A percentile compares a stretch with the other conserved stretches of the same genome.
These are phyloP conservation scores for Blastobotrys proliferans DNA, from an alignment of 1,139 yeast species.

Conservation along the genomic window DNA sequence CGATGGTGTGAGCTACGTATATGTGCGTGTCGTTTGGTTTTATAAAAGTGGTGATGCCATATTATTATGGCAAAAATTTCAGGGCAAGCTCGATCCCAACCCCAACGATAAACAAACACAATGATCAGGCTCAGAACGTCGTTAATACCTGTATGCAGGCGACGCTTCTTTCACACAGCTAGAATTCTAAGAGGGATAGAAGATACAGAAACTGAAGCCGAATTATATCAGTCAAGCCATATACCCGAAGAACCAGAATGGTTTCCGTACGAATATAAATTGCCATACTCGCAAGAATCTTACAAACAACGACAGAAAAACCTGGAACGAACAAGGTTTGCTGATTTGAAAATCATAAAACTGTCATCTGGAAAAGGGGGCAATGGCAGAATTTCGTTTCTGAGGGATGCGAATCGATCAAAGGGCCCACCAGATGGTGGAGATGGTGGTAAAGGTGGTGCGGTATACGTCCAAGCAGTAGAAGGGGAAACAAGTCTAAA, in stretches of 20 bases:
- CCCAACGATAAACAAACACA: too few species aligned
- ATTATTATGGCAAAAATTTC: too few species aligned
- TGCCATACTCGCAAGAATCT: conserved; percentile 29
- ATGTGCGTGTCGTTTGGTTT: too few species aligned
- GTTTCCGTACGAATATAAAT: conserved; percentile 22
- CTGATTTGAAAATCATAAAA: conserved; percentile 65
- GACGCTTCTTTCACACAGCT: conserved; percentile 6
- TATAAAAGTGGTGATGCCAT: too few species aligned
- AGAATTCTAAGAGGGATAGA: conserved; percentile 18
- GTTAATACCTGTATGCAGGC: neutral
- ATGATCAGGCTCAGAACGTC: neutral
- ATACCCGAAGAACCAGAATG: conserved; percentile 24
- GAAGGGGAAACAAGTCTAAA: conserved; percentile 61
- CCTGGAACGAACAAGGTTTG: conserved; percentile 26
- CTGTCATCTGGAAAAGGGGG: conserved; percentile 86
- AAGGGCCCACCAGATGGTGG: conserved; percentile 98
- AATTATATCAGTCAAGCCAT: conserved; percentile 18
- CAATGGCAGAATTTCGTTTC: conserved; percentile 78
- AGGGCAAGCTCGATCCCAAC: too few species aligned
- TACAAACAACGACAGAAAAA: conserved; percentile 25
- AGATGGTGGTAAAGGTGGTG: conserved; percentile 94
- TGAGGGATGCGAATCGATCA: conserved; percentile 78
- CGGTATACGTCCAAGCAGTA: conserved; percentile 75
- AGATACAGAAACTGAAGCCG: conserved; percentile 20
- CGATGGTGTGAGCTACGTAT: too few species aligned